Base-by-base conservation (phyloP, 768 basidiomycete genomes). In the Mycena vitilis region DNA sequence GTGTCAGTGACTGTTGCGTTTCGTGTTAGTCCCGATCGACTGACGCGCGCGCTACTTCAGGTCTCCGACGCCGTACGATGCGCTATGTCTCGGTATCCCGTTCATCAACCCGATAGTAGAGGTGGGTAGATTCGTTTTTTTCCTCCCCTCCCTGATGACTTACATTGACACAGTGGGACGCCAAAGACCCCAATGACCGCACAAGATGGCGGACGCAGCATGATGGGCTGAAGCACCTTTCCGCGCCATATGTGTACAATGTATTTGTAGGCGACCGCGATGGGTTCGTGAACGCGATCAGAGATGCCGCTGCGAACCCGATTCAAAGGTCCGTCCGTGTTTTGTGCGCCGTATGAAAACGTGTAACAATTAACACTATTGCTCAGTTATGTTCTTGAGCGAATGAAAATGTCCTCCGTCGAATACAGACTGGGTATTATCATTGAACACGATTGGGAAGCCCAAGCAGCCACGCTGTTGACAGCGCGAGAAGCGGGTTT, bases 21-120 rank as follows among this genome's bases (percentile, higher is more conserved):
- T 23, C 47, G 18, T 18, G 44, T 18, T 6, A 45, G 44, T 45
- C 30, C 30, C 30, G 44, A 8, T 6, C 7, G 7, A 45, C 18
- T 45, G 44, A 45, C 44, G 36, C 11, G 34, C 20, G 23, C 15
- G 5, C 13, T 38, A 5, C 2, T 44, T 10, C 63, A 73, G 72
- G 38, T 73, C 72, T 4, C 74, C 74, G 22, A 73, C 67, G 3
- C 80, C 80, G 0, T 80, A 79, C 48, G 76, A 80, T 47, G 77
- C 78, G n/a, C 67, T 82, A 7, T 82, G 81, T 63, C 70, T 77
- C 23, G 81, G 79, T 4, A 78, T 82, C 5, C 79, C 80, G 12
- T 81, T 81, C 65, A 71, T 82, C n/a, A 81, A 82, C 65, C 81
- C 80, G 1, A 76, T 81, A 25, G 30, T 71, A 65, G 6, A 22